Base-by-base conservation (phyloP, 129 eudicot species). In the Erigeron canadensis region DNA sequence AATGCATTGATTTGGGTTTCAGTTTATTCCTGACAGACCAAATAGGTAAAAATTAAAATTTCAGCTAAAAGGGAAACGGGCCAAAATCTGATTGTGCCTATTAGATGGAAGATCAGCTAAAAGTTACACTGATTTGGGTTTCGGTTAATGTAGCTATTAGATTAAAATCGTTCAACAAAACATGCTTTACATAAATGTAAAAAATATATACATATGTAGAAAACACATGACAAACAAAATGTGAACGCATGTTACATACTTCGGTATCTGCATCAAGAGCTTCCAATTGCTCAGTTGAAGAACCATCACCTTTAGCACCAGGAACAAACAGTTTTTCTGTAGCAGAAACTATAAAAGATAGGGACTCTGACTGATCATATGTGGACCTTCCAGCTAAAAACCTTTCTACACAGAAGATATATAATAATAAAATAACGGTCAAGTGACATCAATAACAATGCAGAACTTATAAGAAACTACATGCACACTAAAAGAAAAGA, bases 241-340 rank as follows among this genome's bases (percentile, higher is more conserved):
- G 80, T 67, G 34, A 65, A 85, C 86, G 60, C 84, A 87, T 91
- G 75, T 76, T 58, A 68, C 80, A 54, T 64, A 87, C 80, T 55
- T 81, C 80, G 43, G 81, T 40, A 79, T 58, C 86, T 72, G 67
- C 54, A 67, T 84, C 90, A 76, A 76, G 69, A 65, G 83, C 80
- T 59, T 83, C 84, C 69, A 85, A 39, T 73, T 87, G 74, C 11
- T 86, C 83, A 6, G 83, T 76, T 69, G 89, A 77, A 42, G 83
- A 70, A 53, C 67, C 84, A 37, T 84, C 97, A 78, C 74, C 77
- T 72, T 84, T 86, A 77, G 75, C 73, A 51, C 85, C 96, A 13
- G 96, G 91, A 75, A 84, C 89, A 73, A 88, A 89, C 56, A 84
- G 79, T 70, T 90, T 90, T 73, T 84, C 89, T 28, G 94, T 86